Evolutionary conservation across 2,329 filamentous ascomycete genomes (phyloP).

Genomic region (Stenocarpella maydis): DNA sequence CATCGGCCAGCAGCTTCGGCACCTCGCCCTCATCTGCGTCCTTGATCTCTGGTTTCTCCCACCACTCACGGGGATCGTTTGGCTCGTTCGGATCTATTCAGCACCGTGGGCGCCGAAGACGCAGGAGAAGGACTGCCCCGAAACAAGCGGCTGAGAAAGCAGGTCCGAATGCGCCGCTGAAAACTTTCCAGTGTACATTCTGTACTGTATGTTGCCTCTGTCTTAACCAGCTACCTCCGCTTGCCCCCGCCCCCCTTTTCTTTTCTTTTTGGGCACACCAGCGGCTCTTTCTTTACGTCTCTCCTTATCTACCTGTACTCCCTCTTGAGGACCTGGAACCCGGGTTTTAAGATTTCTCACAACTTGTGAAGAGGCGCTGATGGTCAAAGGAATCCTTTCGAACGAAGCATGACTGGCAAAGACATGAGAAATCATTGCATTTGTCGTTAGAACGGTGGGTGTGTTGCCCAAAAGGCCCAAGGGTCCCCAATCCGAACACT

Average conservation of each 20-base stretch:
- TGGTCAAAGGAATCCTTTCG: constrained; percentile 63
- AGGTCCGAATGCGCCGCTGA: constrained; percentile 53
- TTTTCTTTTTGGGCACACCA: not conserved
- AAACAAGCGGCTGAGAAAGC: constrained; percentile 49
- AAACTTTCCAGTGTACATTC: constrained; percentile 73
- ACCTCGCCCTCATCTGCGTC: constrained; percentile 69
- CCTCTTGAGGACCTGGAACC: not conserved
- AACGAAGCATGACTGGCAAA: constrained; percentile 74
- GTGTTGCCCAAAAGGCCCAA: constrained; percentile 66
- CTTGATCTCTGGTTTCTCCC: constrained; percentile 66
- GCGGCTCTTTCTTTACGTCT: not conserved
- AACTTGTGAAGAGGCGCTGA: not conserved
- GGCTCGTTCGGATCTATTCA: constrained; percentile 58
- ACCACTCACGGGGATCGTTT: constrained; percentile 65
- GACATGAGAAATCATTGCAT: constrained; percentile 74
- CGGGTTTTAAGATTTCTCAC: not conserved
- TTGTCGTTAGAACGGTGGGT: constrained; percentile 72
- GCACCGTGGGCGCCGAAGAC: constrained; percentile 56
- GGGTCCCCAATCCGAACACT: constrained; percentile 65
- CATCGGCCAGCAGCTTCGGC: constrained; percentile 67
- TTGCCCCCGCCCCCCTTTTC: too few relatives aligned
- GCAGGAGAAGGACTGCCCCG: constrained; percentile 55
- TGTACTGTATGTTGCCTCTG: constrained; percentile 55
- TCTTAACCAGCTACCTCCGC: not conserved
- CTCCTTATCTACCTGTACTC: too few relatives aligned